Evolutionary conservation across 805 yeast species (phyloP), one percentile per base, ranked within the genome.

Genomic region (Metschnikowia koreensis): DNA sequence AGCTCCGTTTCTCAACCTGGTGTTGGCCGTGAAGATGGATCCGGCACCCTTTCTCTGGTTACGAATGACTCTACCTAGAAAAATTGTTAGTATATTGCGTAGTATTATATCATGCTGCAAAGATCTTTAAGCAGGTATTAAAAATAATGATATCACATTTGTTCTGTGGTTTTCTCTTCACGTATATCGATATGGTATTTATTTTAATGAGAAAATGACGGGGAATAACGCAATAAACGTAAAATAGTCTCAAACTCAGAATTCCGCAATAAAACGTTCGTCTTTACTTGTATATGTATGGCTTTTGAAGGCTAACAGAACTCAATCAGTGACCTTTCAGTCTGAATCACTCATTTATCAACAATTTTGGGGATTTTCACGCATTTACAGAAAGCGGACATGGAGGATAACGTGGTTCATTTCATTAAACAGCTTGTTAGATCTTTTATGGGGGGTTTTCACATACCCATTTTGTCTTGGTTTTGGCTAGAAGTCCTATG

Each of bases 31-130:
- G 91, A 94, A 94, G 86, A 94, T 91, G 74, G 98, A 93, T 77
- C 99, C 98, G 81, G 97, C 97, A 88, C 98, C 98, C 85, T 94
- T 94, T 91, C 99, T 92, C 87, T 94, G 99, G 87, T 94, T 94
- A 84, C 99, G 96, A 85, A 94, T 94, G 82, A 94, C 99, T 87
- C 98, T 90, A 89, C 97, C 97, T 84, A 70, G 41, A 38, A 11
- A 7, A 11, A 7, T 11, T 41, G 56, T 52, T 54, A 52, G 54
- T 53, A 53, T 7, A 22, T 22, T 22, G 22, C 22, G 22, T 22
- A 4, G 22, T 22, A 4, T 22, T 22, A 22, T 22, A 22, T 22
- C 22, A 22, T 22, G 22, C 22, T 3, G 22, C n/a, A n/a, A 22
- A 22, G 22, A 22, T 22, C 22, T 22, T 22, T 22, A 22, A 22